Evolutionary conservation across 495 filamentous ascomycete species (phyloP), one percentile per base, ranked within the genome.

Genomic region (Parathielavia appendiculata): DNA sequence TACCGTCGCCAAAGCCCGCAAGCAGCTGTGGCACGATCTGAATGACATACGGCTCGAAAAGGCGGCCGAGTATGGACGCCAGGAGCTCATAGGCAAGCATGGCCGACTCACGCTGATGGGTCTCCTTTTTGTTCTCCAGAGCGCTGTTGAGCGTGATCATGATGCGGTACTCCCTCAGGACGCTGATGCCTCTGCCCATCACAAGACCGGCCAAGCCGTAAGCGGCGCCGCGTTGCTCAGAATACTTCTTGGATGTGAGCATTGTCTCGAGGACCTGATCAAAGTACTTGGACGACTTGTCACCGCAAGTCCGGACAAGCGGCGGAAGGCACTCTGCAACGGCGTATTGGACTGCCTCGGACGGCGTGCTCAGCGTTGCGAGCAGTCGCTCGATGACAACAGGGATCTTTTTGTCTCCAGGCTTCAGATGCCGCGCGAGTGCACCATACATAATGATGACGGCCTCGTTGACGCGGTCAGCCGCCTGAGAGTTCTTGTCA

Each of bases 361-460:
- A 97, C n/a, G 93, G 93, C 10, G 92, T 97, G 65, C 86, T 89
- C 30, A 98, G 78, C 7, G 95, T 95, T 22, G 81, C 83, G 36
- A 97, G 80, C 17, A 98, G 76, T 56, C 90, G 83, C 58, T 90
- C 84, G 34, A 97, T 83, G 48, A 97, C 92, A 12, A 86, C 83
- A 9, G 89, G 89, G 43, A 97, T 79, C 56, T 93, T 89, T 52
- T 81, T 72, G 67, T 98, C 93, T 8, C 91, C 89, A 3, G 84
- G 74, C 59, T 87, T 85, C 43, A 98, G 76, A 77, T 98, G 93
- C 30, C 89, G 81, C 13, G 91, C 93, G 14, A 98, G 73, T 35
- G 93, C 91, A 64, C 93, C 93, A 65, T 97, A 98, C 59, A 98
- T 86, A 56, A 98, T 91, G 60, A 98, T 90, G 26, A 98, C 91